These are phyloP conservation scores for Suillus alpinus DNA, from an alignment of 768 basidiomycete genomes.

Conservation along the genomic window DNA sequence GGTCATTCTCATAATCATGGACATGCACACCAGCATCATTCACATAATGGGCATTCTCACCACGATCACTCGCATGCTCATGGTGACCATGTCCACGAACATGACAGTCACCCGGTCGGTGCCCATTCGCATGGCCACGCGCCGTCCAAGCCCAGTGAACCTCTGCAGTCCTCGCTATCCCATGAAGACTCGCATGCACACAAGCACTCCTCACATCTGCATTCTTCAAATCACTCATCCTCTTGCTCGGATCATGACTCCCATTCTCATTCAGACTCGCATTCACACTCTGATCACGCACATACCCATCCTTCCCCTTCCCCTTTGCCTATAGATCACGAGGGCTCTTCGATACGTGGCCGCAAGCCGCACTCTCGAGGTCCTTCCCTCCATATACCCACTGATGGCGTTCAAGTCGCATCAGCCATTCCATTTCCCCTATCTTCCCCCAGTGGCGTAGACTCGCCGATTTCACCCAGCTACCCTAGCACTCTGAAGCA, in stretches of 20 bases:
- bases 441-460: constrained; percentile 20
- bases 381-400: constrained; percentile 38
- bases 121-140: constrained; percentile 23
- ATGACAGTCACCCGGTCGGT: constrained; percentile 20
- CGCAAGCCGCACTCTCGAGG: constrained; percentile 39
- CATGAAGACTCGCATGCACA: constrained; percentile 21
- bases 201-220: constrained; percentile 22
- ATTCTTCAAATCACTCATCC: constrained; percentile 23
- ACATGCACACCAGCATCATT: constrained; percentile 18
- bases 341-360: constrained; percentile 21
- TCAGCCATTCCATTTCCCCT: constrained; percentile 24
- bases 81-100: constrained; percentile 27
- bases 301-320: constrained; percentile 12
- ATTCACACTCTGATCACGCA: constrained; percentile 16
- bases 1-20: constrained; percentile 6
- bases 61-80: constrained; percentile 33
- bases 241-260: constrained; percentile 24
- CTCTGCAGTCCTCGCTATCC: constrained; percentile 23
- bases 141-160: constrained; percentile 16
- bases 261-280: constrained; percentile 13
- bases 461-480: constrained; percentile 63
- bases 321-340: constrained; percentile 5
- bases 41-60: constrained; percentile 26
- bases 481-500: constrained; percentile 52
- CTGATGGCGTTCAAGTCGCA: constrained; percentile 19